Evolutionary conservation across 495 filamentous ascomycete genomes (phyloP).

Genomic region (Neurospora tetraspora): DNA sequence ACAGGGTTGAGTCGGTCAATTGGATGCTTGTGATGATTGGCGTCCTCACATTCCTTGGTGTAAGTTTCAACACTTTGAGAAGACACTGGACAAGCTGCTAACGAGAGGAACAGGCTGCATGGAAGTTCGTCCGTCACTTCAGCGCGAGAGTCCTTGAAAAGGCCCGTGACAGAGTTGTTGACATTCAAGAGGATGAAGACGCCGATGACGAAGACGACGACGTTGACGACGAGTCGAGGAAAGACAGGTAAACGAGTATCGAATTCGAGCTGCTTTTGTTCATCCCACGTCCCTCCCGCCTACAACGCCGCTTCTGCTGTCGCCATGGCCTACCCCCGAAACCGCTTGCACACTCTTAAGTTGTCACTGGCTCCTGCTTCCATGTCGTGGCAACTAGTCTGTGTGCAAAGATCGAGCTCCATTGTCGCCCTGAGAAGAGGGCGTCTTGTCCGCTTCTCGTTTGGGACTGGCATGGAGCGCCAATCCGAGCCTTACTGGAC

Average conservation of each 20-base stretch:
- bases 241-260: slow-evolving; percentile 10
- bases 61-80: slow-evolving; percentile 34
- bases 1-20: slow-evolving; percentile 61
- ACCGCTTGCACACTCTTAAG: slow-evolving; percentile 77
- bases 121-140: slow-evolving; percentile 65
- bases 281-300: not conserved
- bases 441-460: slow-evolving; percentile 33
- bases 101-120: slow-evolving; percentile 52
- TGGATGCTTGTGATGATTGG: slow-evolving; percentile 73
- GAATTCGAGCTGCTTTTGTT: not conserved
- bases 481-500: slow-evolving; percentile 8
- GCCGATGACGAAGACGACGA: slow-evolving; percentile 58
- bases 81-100: slow-evolving; percentile 7
- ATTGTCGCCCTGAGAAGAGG: slow-evolving; percentile 22
- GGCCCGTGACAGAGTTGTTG: slow-evolving; percentile 68
- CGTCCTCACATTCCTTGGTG: slow-evolving; percentile 69
- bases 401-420: slow-evolving; percentile 72
- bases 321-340: not conserved
- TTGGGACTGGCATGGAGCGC: slow-evolving; percentile 12
- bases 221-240: slow-evolving; percentile 15
- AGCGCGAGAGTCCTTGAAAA: slow-evolving; percentile 59
- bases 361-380: slow-evolving; percentile 62
- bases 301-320: not conserved
- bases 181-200: slow-evolving; percentile 61
- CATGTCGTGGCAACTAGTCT: slow-evolving; percentile 88